Percentiles rank a stretch among this genome's conserved stretches.
phyloP scores from a whole-genome alignment of 2,329 filamentous ascomycete species.

The Trichoderma koningii region DNA sequence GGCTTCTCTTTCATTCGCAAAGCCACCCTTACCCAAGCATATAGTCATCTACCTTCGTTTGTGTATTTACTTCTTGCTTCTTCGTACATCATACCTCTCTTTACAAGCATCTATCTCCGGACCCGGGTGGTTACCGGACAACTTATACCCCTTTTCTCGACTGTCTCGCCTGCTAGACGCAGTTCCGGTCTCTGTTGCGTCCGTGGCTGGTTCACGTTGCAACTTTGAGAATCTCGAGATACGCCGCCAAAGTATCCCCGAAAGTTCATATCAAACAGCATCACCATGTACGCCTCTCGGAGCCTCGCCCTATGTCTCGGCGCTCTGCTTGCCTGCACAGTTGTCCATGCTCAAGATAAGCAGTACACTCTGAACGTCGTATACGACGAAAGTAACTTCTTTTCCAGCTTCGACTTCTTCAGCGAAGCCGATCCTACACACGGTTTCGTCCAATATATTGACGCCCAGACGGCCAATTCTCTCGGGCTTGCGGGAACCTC shows the following conservation, averaged over 20 bases:
- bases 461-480: conserved; percentile 58
- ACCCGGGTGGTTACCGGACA: background rate
- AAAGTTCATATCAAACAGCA: background rate
- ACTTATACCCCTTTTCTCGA: background rate
- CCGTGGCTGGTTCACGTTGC: conserved; percentile 31
- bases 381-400: conserved; percentile 58
- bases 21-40: background rate
- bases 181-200: background rate
- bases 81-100: background rate
- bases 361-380: conserved; percentile 44
- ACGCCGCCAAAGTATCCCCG: conserved; percentile 24
- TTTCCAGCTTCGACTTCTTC: conserved; percentile 59
- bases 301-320: conserved; percentile 34
- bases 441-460: conserved; percentile 72
- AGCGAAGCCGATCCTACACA: conserved; percentile 66
- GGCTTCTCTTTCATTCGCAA: background rate
- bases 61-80: background rate
- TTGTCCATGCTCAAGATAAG: conserved; percentile 32
- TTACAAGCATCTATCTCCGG: background rate
- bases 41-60: background rate
- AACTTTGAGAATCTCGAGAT: conserved; percentile 5
- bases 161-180: conserved; percentile 7
- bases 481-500: conserved; percentile 59
- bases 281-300: conserved; percentile 32
- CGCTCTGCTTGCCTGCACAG: conserved; percentile 36